Evolutionary conservation across 495 filamentous ascomycete genomes (phyloP).

Genomic region (Sordaria brevicollis): DNA sequence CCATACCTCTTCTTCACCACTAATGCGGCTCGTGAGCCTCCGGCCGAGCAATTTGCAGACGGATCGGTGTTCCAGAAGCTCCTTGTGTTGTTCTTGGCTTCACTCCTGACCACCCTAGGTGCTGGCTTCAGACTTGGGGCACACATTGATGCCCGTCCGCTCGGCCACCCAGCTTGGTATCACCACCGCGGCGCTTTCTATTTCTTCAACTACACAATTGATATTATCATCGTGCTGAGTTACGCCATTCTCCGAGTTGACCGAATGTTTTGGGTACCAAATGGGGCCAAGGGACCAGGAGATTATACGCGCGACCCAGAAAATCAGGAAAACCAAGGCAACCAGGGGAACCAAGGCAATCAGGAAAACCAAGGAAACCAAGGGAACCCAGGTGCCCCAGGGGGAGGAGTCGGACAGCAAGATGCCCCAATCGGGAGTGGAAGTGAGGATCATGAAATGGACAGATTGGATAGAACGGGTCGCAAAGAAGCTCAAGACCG

Average conservation of each 20-base stretch:
- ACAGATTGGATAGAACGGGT: too few relatives aligned
- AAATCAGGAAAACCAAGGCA: neutral
- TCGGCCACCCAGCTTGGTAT: constrained; percentile 54
- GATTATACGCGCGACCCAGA: constrained; percentile 23
- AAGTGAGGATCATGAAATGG: too few relatives aligned
- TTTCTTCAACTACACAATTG: constrained; percentile 63
- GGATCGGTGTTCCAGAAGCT: constrained; percentile 55
- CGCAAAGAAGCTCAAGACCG: neutral
- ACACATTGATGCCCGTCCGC: constrained; percentile 43
- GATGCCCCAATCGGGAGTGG: too few relatives aligned
- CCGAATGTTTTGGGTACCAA: constrained; percentile 57
- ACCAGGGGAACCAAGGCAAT: neutral
- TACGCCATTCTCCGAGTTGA: constrained; percentile 61
- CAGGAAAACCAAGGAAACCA: neutral
- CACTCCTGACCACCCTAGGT: constrained; percentile 52
- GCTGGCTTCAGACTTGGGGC: constrained; percentile 57
- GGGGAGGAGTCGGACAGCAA: too few relatives aligned
- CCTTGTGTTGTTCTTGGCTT: constrained; percentile 42
- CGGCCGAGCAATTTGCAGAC: constrained; percentile 56
- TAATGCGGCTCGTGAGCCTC: constrained; percentile 29
- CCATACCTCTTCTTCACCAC: neutral
- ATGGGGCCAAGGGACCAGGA: constrained; percentile 28
- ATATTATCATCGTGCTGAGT: constrained; percentile 54
- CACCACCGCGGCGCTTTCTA: constrained; percentile 65
- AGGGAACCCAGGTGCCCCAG: neutral